Evolutionary conservation across 2,329 filamentous ascomycete genomes (phyloP), one percentile per base, ranked within the genome.

Genomic region (Arthrobotrys conoides): DNA sequence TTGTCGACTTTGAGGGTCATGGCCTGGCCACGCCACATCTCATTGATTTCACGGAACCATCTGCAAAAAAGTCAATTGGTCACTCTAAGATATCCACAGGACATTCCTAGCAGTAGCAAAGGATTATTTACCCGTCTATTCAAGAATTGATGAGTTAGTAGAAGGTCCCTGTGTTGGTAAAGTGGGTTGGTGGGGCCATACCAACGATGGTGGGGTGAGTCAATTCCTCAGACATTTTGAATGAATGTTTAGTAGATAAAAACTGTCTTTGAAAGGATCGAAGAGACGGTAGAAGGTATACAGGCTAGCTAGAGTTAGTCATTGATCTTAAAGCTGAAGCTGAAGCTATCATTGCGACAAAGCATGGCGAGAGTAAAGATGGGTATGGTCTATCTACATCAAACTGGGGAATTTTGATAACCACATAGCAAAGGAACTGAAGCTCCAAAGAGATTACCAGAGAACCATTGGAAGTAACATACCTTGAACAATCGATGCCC

Each of bases 1-100:
- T 97, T 93, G 86, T 99, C 95, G 86, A 99, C 96, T 87, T 93
- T 94, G 85, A 97, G 91, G 82, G 93, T 97, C 95, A 98, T 98
- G 85, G 96, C 96, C 88, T 98, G 96, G 85, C 96, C 93, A 80
- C 96, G 95, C 96, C 96, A 99, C 95, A 99, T 98, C 84, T 96
- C 88, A 83, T 93, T 97, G 87, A 97, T 94, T 88, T 99, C 96
- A 86, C 94, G 93, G 92, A 99, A 99, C 96, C 96, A 99, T 78
- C 75, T 78, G 48, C 18, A 22, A 63, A 71, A 20, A n/a, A 10
- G 20, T 77, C 63, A 69, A 71, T 78, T 65, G 51, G 33, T n/a
- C 33, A 48, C 14, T 55, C 64, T 20, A 36, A 41, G 12, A 27
- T 8, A 33, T n/a, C 9, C 14, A 1, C 24, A 20, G 3, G 3